These are phyloP conservation scores for Deuterostichococcus epilithicus DNA, from an alignment of 139 green algal genomes.

Conservation along the genomic window DNA sequence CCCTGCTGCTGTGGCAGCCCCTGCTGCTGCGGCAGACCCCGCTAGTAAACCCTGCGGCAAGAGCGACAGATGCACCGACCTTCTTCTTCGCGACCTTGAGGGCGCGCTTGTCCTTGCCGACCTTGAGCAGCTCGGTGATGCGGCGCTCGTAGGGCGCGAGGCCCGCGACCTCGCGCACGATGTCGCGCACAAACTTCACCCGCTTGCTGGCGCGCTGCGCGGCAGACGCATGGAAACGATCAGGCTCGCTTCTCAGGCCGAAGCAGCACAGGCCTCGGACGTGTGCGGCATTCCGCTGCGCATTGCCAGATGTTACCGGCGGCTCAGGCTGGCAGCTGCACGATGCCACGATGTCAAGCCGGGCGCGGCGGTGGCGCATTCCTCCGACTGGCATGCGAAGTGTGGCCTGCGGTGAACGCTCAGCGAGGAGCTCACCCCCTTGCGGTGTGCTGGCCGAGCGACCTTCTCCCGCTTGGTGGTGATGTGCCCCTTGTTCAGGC, in stretches of 20 bases:
- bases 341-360: neutral
- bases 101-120: constrained; percentile 92
- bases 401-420: too few species aligned
- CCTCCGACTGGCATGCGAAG: too few species aligned
- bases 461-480: constrained; percentile 69
- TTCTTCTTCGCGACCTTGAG: constrained; percentile 96
- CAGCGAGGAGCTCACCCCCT: constrained; percentile 63
- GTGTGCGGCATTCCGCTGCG: too few species aligned
- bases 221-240: neutral
- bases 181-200: constrained; percentile 81
- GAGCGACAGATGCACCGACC: too few species aligned
- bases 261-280: neutral
- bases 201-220: constrained; percentile 77
- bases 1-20: too few species aligned
- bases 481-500: constrained; percentile 83
- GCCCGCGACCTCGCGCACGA: constrained; percentile 89
- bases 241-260: too few species aligned
- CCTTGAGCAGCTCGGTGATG: constrained; percentile 91
- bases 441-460: constrained; percentile 53
- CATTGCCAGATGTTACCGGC: too few species aligned
- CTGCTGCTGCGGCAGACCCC: too few species aligned
- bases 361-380: too few species aligned
- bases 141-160: constrained; percentile 94
- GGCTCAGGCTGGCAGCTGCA: constrained; percentile 1
- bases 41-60: too few species aligned